These are phyloP conservation scores for Boletus patriciae DNA, from an alignment of 768 basidiomycete genomes.

Conservation along the genomic window DNA sequence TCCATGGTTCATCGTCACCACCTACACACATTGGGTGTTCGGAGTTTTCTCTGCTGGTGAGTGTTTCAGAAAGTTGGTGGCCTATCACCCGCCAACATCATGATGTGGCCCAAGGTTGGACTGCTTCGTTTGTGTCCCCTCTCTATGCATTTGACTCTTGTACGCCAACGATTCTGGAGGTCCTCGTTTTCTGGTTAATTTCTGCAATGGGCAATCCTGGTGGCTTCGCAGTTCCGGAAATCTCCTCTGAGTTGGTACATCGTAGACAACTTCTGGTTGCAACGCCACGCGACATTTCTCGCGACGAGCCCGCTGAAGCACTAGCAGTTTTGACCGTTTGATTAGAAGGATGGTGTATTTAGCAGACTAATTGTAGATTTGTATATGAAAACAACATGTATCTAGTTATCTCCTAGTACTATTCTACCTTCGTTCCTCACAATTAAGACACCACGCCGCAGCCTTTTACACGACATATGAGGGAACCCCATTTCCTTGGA, in stretches of 20 bases:
- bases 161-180: conserved; percentile 51
- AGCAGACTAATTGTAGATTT: background rate
- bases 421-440: background rate
- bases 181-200: conserved; percentile 54
- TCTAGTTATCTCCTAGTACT: background rate
- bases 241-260: conserved; percentile 18
- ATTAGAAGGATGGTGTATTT: background rate
- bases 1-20: conserved; percentile 44
- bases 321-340: conserved; percentile 16
- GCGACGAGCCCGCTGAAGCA: conserved; percentile 20
- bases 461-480: background rate
- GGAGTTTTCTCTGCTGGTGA: conserved; percentile 42
- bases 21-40: conserved; percentile 45
- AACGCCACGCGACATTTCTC: conserved; percentile 27
- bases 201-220: conserved; percentile 47
- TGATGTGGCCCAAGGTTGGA: conserved; percentile 44
- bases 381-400: background rate
- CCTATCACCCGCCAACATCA: background rate
- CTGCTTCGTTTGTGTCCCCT: conserved; percentile 49
- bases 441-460: background rate
- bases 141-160: conserved; percentile 42
- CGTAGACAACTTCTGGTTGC: conserved; percentile 28
- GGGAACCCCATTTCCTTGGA: background rate
- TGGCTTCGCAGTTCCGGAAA: conserved; percentile 31
- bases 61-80: conserved; percentile 3